Base-by-base conservation (phyloP, 2,329 filamentous ascomycete species). In the Neonectria sp. region DNA sequence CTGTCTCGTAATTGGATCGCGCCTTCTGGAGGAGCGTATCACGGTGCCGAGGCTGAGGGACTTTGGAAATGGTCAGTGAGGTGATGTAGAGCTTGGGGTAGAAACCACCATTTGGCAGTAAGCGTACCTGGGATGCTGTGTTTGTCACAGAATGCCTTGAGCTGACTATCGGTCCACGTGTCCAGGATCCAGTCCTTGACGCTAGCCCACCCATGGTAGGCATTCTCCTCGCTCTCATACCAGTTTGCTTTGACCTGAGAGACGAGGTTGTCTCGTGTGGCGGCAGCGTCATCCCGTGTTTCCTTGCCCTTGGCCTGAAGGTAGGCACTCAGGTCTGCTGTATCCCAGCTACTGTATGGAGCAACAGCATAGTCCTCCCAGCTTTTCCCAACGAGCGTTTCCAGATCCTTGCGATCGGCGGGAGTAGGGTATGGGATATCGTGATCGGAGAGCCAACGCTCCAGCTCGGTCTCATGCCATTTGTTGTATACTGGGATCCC, bases 401-500 rank as follows among this genome's bases (percentile, higher is more conserved):
- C 93, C n/a, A 99, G 91, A 73, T 97, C 94, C 83, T 96, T 97
- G 78, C 96, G 94, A 82, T 98, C 95, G 55, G 95, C 91, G 12
- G 95, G 90, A 12, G 90, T 91, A n/a, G 96, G 95, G 80, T 98
- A 95, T 11, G 95, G 94, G 65, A 99, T 87, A 80, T 95, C 90
- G 83, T 98, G 89, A 79, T 99, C 96, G 33, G 93, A 93, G 56
- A 99, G 90, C 96, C 96, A 99, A 77, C 95, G 90, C 85, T 99
- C 95, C 33, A 99, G 90, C 87, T 99, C 96, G 25, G 94, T 97
- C 86, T 98, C 92, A 77, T 98, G 95, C 96, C 96, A 99, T 81
- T 96, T 98, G 85, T 98, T 98, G 87, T 98, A 98, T 17, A 92
- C 95, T 97, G 24, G 4, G 3, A 7, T 17, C 9, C 4, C 12